phyloP scores from a whole-genome alignment of 2,329 filamentous ascomycete species.

The Hymenoscyphus repandus region DNA sequence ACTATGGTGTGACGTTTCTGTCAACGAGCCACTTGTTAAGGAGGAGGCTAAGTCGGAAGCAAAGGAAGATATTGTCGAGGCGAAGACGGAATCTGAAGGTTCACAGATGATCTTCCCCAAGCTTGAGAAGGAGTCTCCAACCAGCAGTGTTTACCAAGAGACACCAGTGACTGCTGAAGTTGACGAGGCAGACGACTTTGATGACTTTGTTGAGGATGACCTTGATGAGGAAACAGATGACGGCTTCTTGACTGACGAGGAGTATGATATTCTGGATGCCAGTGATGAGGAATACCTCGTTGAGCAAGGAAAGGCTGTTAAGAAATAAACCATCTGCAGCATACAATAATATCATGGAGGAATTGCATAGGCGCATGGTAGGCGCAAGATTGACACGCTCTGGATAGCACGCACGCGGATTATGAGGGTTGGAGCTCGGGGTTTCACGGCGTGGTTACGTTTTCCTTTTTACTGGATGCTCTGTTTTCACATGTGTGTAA shows the following conservation, averaged over 20 bases:
- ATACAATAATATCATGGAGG: constrained; percentile 8
- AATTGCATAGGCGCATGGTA: constrained; percentile 9
- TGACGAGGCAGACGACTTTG: constrained; percentile 37
- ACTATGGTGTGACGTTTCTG: constrained; percentile 88
- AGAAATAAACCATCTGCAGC: constrained; percentile 21
- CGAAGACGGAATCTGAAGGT: constrained; percentile 28
- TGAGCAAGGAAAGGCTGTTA: constrained; percentile 37
- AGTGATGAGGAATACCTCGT: constrained; percentile 79
- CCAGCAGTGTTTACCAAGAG: constrained; percentile 71
- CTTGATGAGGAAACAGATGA: constrained; percentile 55
- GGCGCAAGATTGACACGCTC: constrained; percentile 30
- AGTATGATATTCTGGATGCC: constrained; percentile 95
- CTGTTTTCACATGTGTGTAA: constrained; percentile 13
- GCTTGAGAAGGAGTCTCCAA: constrained; percentile 87
- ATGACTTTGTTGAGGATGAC: constrained; percentile 48
- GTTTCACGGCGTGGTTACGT: constrained; percentile 10
- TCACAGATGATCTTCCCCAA: constrained; percentile 96
- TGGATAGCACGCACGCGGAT: constrained; percentile 19
- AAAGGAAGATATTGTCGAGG: constrained; percentile 26
- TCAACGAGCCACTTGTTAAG: constrained; percentile 41
- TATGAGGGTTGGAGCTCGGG: constrained; percentile 21
- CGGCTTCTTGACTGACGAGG: constrained; percentile 91
- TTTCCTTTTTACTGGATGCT: constrained; percentile 5
- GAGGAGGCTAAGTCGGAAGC: constrained; percentile 25
- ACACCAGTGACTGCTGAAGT: constrained; percentile 43